Evolutionary conservation across 78 protist genomes (phyloP).

Genomic region (Diacronema lutheri): DNA sequence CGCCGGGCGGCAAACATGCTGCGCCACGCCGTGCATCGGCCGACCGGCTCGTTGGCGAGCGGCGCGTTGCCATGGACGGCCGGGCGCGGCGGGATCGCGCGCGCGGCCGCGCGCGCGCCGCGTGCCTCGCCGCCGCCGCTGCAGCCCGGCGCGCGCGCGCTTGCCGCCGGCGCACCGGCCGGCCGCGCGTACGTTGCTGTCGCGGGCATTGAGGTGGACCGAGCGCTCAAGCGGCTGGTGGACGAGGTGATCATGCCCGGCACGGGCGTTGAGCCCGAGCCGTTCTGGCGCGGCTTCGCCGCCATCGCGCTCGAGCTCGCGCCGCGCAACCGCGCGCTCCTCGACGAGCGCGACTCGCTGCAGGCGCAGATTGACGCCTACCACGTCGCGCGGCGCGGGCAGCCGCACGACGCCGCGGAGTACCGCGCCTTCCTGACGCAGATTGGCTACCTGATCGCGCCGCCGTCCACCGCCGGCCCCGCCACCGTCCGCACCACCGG

Average conservation of each 20-base stretch:
- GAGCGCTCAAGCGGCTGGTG: background rate
- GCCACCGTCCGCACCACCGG: background rate
- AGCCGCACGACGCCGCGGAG: background rate
- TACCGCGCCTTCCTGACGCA: constrained; percentile 18
- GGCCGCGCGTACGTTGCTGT: no score
- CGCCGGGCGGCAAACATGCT: no score
- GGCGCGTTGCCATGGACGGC: no score
- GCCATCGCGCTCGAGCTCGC: background rate
- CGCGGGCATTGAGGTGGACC: constrained; percentile 11
- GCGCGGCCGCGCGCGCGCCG: no score
- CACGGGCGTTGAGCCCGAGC: constrained; percentile 15
- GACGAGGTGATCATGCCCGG: constrained; percentile 19
- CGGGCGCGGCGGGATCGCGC: no score
- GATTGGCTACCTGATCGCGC: constrained; percentile 28
- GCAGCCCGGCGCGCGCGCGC: no score
- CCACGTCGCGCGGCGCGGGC: background rate
- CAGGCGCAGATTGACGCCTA: constrained; percentile 39
- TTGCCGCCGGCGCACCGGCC: no score
- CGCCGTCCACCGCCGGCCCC: background rate
- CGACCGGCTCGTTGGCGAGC: no score
- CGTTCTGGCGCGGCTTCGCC: constrained; percentile 17
- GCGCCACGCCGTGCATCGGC: no score
- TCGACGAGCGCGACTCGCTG: constrained; percentile 24
- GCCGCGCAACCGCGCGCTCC: background rate
- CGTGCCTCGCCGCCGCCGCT: no score